These are phyloP conservation scores for Penicillium diatomitis DNA, from an alignment of 495 filamentous ascomycete species.

Conservation along the genomic window DNA sequence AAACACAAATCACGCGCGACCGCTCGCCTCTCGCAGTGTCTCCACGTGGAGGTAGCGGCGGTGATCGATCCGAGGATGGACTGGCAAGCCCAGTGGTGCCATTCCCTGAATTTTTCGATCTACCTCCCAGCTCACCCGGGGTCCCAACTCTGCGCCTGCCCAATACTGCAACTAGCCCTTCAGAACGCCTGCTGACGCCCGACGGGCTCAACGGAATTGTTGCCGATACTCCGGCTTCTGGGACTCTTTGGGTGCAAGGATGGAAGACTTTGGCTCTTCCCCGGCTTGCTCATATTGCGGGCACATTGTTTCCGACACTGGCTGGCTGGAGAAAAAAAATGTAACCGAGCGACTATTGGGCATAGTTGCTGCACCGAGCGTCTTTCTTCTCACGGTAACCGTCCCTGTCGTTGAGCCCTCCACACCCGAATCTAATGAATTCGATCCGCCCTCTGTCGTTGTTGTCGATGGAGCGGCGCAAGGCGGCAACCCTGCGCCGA, in stretches of 20 bases:
- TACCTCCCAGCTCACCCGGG: constrained; percentile 34
- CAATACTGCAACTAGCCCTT: constrained; percentile 38
- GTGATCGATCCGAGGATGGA: constrained; percentile 2
- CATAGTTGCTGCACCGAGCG: constrained; percentile 72
- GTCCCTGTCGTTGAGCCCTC: constrained; percentile 79
- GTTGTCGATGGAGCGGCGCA: constrained; percentile 25
- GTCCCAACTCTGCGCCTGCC: constrained; percentile 46
- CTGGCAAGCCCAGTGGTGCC: constrained; percentile 31
- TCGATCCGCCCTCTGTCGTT: constrained; percentile 30
- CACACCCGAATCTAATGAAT: constrained; percentile 34
- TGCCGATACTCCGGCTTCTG: constrained; percentile 6
- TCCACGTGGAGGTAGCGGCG: constrained; percentile 18
- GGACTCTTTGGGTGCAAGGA: constrained; percentile 37
- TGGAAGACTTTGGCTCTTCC: constrained; percentile 71
- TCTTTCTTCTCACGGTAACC: constrained; percentile 84
- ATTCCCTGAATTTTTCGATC: constrained; percentile 44
- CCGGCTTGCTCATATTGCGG: constrained; percentile 55
- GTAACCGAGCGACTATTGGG: constrained; percentile 70
- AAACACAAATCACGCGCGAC: constrained; percentile 10
- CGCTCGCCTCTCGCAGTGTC: constrained; percentile 26
- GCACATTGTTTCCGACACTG: constrained; percentile 83
- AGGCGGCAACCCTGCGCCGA: constrained; percentile 15
- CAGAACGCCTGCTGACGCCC: constrained; percentile 30
- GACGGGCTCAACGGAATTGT: constrained; percentile 17
- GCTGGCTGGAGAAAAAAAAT: constrained; percentile 61